Evolutionary conservation across 1,284 basidiomycete genomes (phyloP).

Genomic region (Cronartium quercuum): DNA sequence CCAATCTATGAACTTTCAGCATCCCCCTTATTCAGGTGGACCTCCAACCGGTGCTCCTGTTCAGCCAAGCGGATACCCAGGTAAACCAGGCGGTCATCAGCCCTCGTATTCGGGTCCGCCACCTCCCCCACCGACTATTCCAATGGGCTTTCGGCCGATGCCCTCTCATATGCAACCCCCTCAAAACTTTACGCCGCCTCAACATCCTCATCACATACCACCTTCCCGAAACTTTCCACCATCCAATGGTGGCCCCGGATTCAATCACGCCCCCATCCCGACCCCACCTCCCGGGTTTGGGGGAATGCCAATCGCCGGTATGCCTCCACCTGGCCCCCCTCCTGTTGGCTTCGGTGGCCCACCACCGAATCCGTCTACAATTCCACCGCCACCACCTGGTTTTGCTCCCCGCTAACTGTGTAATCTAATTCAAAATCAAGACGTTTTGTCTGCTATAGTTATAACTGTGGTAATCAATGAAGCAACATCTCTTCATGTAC

Average conservation of each 20-base stretch:
- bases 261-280: conserved; percentile 37
- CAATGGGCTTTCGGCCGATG: conserved; percentile 67
- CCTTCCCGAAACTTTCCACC: conserved; percentile 40
- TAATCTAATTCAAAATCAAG: too few relatives aligned
- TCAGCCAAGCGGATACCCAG: conserved; percentile 15
- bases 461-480: too few relatives aligned
- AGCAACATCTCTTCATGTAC: too few relatives aligned
- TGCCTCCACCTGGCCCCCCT: conserved; percentile 13
- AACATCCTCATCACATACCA: conserved; percentile 24
- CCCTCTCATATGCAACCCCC: conserved; percentile 40
- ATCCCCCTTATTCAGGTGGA: conserved; percentile 7
- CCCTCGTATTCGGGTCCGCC: conserved; percentile 8
- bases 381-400: conserved; percentile 26
- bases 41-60: neutral
- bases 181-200: conserved; percentile 39
- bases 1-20: neutral
- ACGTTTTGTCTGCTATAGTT: too few relatives aligned
- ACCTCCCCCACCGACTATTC: conserved; percentile 66
- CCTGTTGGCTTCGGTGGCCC: conserved; percentile 11
- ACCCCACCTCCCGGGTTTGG: conserved; percentile 40
- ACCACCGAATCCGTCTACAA: neutral
- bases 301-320: conserved; percentile 12
- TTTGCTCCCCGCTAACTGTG: conserved; percentile 17
- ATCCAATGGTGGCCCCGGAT: conserved; percentile 43
- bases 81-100: conserved; percentile 20